Evolutionary conservation across 2,329 filamentous ascomycete species (phyloP), one percentile per base, ranked within the genome.

Genomic region (Arachnomyces sp.): DNA sequence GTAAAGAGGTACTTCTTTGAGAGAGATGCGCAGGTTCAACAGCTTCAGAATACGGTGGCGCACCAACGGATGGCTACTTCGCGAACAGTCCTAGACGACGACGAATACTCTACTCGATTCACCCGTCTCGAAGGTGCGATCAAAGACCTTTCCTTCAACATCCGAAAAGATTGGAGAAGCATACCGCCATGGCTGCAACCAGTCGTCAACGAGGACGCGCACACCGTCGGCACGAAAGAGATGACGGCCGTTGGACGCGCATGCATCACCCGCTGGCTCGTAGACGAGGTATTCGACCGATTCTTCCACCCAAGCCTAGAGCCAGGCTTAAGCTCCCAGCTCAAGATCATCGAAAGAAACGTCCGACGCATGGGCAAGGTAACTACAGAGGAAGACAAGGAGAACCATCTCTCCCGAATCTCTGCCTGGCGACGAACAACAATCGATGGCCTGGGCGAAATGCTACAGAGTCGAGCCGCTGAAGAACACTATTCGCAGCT

Each of bases 1-100:
- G 90, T 98, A 43, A 98, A 98, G 70, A 81, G 88, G 41, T 84
- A 95, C 54, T 98, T 95, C 60, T 96, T 96, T 61, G 92, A 96
- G 49, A 82, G 94, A 53, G 84, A 82, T 49, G 74, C 80, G 13
- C 89, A 95, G 63, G 84, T 96, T 16, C 90, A 95, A 61, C 84
- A 92, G 54, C 74, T 98, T 13, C 92, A 98, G 61, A 96, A 98
- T 61, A 92, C 88, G n/a, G 77, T 98, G 39, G 92, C 92, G 43
- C 92, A 94, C 62, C 92, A 96, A 64, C 82, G 90, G 43, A 81
- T 98, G 61, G 92, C 92, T 2, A 84, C 93, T 58, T 96, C 90
- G 15, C 84, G 89, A 45, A 96, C 90, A 1, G 86, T 89, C 2
- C 81, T 95, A 39, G 92, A 98, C 58, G 92, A 98, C 59, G 94